Conservation (phyloP, 2,329 filamentous ascomycete species). For the Didymella lethalis region DNA sequence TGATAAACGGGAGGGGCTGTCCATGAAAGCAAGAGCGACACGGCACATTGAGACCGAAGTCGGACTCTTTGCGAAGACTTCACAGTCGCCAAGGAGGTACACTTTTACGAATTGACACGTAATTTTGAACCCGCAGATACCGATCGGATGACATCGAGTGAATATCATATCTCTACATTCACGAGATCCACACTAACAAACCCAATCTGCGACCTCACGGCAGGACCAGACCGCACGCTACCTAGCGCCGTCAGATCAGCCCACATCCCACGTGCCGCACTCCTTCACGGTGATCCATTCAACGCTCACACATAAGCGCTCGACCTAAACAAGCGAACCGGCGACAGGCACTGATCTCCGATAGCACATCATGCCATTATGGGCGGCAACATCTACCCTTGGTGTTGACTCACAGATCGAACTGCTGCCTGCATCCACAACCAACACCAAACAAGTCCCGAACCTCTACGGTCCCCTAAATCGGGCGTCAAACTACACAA, state of each 20-base stretch:
- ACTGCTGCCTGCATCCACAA: background rate
- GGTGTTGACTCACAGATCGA: background rate
- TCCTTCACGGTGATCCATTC: constrained; percentile 8
- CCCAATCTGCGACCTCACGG: constrained; percentile 16
- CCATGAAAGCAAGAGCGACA: background rate
- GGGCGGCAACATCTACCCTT: background rate
- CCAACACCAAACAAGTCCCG: background rate
- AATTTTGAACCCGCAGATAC: background rate
- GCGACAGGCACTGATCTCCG: background rate
- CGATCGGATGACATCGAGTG: background rate
- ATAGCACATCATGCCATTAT: background rate
- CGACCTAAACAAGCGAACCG: constrained; percentile 1
- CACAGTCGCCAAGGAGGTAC: background rate
- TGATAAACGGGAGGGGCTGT: background rate
- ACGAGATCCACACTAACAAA: background rate
- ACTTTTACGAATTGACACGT: background rate
- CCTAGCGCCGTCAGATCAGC: constrained; percentile 1
- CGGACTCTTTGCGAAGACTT: background rate
- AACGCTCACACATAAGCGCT: constrained; percentile 16
- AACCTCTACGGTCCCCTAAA: background rate
- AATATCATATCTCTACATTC: background rate
- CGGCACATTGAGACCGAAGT: background rate
- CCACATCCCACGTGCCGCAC: constrained; percentile 18
- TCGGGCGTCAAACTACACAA: background rate
- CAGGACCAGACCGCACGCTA: background rate